Conservation (phyloP, 2,329 filamentous ascomycete genomes). For the Beauveria pseudobassiana region DNA sequence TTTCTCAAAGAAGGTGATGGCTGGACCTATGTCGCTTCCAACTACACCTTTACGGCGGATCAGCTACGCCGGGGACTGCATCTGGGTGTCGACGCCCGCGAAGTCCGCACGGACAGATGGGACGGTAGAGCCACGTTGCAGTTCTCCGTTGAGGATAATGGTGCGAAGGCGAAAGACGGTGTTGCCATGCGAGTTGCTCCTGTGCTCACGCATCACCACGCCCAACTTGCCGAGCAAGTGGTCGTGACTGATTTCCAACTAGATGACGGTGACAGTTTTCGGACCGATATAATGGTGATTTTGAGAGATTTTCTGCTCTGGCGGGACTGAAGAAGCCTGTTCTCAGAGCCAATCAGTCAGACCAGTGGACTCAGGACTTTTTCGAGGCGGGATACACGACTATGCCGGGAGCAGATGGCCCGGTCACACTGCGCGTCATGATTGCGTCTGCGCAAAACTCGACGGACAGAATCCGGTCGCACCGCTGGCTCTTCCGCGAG, state of each 20-base stretch:
- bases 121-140: conserved; percentile 20
- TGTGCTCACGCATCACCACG: conserved; percentile 28
- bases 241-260: conserved; percentile 11
- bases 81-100: conserved; percentile 28
- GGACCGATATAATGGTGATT: not conserved
- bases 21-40: conserved; percentile 20
- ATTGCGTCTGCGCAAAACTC: not conserved
- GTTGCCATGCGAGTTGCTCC: conserved; percentile 29
- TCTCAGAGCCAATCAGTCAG: not conserved
- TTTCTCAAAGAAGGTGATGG: conserved; percentile 18
- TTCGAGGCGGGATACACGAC: conserved; percentile 6
- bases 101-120: conserved; percentile 20
- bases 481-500: not conserved
- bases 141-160: conserved; percentile 23
- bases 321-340: not conserved
- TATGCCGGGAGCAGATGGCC: not conserved
- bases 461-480: not conserved
- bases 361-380: conserved; percentile 4
- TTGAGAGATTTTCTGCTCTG: not conserved
- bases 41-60: conserved; percentile 21
- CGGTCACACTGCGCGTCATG: conserved; percentile 3
- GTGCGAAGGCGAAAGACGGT: conserved; percentile 15
- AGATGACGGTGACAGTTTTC: not conserved
- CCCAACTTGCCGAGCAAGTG: conserved; percentile 22
- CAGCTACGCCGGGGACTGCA: conserved; percentile 23